A percentile compares a stretch with the other conserved stretches of the same genome.
phyloP scores from a whole-genome alignment of 176 grass and related monocot species.

The Carex littledalei region DNA sequence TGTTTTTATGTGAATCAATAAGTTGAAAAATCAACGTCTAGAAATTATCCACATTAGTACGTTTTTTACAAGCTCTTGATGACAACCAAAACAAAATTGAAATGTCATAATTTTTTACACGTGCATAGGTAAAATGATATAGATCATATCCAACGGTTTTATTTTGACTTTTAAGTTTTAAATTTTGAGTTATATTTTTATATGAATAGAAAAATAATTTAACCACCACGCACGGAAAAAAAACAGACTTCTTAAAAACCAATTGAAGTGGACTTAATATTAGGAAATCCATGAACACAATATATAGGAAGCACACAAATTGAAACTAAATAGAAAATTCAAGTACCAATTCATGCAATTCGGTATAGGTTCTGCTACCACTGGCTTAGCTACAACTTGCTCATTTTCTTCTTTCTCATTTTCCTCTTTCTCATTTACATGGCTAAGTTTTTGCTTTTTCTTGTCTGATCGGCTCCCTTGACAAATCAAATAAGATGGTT shows the following conservation, averaged over 20 bases:
- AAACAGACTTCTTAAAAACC: no score
- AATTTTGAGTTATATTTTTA: not conserved
- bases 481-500: conserved; percentile 3
- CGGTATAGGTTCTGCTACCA: not conserved
- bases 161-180: no score
- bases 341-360: not conserved
- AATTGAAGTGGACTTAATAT: no score
- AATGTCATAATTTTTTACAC: no score
- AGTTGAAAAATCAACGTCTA: no score
- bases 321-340: not conserved
- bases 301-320: not conserved
- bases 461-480: not conserved
- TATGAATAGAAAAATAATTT: not conserved
- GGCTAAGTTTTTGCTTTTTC: not conserved
- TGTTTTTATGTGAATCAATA: no score
- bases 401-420: not conserved
- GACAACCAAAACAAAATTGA: no score
- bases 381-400: not conserved
- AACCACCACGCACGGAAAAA: no score
- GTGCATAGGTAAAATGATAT: no score
- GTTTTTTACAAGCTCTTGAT: no score
- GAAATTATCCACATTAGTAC: no score
- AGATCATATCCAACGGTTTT: no score
- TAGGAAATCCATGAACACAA: not conserved
- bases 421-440: not conserved